Conservation (phyloP, 768 basidiomycete species). For the Phaeotremella fagi region DNA sequence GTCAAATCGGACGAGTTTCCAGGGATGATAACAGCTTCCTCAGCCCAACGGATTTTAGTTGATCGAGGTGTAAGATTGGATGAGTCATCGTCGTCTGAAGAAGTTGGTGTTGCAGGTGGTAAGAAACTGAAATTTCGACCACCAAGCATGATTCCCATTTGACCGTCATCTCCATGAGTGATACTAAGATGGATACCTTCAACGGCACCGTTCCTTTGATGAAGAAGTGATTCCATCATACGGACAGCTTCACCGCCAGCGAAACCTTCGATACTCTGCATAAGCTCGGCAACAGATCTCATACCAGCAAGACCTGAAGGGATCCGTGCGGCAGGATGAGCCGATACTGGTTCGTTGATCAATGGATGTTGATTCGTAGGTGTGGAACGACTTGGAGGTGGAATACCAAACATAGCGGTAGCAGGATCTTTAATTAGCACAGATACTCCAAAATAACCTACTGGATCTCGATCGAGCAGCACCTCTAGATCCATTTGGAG, state of each 20-base stretch:
- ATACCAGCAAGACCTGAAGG: slow-evolving; percentile 51
- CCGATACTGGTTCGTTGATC: slow-evolving; percentile 57
- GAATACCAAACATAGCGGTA: slow-evolving; percentile 19
- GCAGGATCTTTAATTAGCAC: slow-evolving; percentile 9
- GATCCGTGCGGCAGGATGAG: slow-evolving; percentile 53
- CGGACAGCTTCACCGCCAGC: slow-evolving; percentile 77
- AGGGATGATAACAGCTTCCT: slow-evolving; percentile 77
- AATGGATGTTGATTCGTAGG: slow-evolving; percentile 67
- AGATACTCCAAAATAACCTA: slow-evolving; percentile 7
- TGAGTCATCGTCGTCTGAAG: slow-evolving; percentile 4
- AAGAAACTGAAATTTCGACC: slow-evolving; percentile 8
- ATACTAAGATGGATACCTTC: slow-evolving; percentile 76
- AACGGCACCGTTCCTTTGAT: slow-evolving; percentile 55
- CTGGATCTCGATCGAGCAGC: background rate
- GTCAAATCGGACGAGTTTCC: slow-evolving; percentile 67
- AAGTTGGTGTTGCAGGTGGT: slow-evolving; percentile 1
- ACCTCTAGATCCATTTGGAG: background rate
- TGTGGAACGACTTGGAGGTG: background rate
- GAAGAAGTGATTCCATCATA: slow-evolving; percentile 75
- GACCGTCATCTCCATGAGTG: slow-evolving; percentile 47
- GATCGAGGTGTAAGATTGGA: slow-evolving; percentile 64
- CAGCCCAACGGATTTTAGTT: slow-evolving; percentile 81
- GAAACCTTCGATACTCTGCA: slow-evolving; percentile 73
- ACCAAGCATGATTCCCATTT: slow-evolving; percentile 21
- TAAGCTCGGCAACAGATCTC: slow-evolving; percentile 53